A percentile compares a stretch with the other conserved stretches of the same genome.
These are phyloP conservation scores for Colletotrichum lindemuthianum DNA, from an alignment of 2,329 filamentous ascomycete species.

Conservation along the genomic window DNA sequence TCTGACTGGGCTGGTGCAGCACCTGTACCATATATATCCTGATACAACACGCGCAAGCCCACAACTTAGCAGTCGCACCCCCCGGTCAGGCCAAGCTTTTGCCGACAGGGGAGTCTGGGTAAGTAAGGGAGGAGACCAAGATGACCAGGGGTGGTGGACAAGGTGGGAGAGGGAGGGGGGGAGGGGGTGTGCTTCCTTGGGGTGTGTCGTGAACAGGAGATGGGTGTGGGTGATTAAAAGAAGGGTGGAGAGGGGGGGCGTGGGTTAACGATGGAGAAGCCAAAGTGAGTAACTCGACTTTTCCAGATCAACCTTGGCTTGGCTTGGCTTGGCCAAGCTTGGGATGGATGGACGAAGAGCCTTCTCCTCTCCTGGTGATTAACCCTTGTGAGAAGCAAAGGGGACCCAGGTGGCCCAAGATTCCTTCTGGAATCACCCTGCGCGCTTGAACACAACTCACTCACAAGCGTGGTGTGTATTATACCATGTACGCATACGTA, in stretches of 20 bases:
- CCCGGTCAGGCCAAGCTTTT: conserved; percentile 34
- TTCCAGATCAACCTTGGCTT: conserved; percentile 2
- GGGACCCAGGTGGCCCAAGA: conserved; percentile 21
- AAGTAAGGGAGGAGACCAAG: conserved; percentile 24
- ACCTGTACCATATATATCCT: conserved; percentile 39
- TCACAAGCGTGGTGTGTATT: no score
- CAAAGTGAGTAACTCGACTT: no score
- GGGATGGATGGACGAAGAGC: no score
- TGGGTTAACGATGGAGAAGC: neutral
- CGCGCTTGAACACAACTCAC: no score
- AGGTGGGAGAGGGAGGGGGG: neutral
- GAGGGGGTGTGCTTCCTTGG: neutral
- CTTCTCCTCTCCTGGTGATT: neutral
- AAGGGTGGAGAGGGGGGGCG: neutral
- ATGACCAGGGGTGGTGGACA: conserved; percentile 4
- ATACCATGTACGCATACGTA: neutral
- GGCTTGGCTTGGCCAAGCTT: neutral
- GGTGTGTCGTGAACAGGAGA: neutral
- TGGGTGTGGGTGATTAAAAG: neutral
- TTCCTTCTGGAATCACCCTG: conserved; percentile 36
- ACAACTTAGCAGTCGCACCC: conserved; percentile 30
- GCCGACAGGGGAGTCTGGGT: conserved; percentile 31
- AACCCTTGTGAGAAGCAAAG: conserved; percentile 10
- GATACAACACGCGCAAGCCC: conserved; percentile 38
- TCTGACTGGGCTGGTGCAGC: conserved; percentile 36